Conservation (phyloP, 345 rosid species). For the Conringia planisiliqua region DNA sequence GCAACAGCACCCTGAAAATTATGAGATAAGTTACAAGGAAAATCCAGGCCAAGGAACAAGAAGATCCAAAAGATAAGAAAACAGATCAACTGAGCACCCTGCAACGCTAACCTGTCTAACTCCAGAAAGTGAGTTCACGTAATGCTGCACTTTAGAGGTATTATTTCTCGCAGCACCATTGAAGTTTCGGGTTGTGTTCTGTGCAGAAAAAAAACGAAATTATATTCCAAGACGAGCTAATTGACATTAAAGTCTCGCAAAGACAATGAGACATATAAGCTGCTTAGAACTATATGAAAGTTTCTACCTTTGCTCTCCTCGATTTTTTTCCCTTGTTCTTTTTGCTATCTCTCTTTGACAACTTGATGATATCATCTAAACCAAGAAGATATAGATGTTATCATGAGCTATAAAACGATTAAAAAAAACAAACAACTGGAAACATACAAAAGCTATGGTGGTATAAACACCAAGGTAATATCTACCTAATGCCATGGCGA, state of each 20-base stretch:
- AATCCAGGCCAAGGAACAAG: neutral
- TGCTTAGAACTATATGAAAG: neutral
- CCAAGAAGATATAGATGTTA: neutral
- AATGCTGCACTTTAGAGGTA: conserved; percentile 41
- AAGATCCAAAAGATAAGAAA: neutral
- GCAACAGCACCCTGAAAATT: conserved; percentile 61
- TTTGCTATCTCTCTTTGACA: conserved; percentile 52
- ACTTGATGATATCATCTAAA: conserved; percentile 73
- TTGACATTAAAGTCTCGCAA: neutral
- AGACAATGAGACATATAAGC: neutral
- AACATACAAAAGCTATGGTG: neutral
- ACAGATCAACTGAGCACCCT: neutral
- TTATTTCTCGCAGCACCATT: conserved; percentile 46
- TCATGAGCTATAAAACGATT: neutral
- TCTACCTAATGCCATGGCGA: conserved; percentile 90
- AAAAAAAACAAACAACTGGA: neutral
- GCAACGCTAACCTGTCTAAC: conserved; percentile 59
- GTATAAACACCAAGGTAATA: neutral
- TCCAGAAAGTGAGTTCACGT: conserved; percentile 56
- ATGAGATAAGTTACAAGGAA: neutral
- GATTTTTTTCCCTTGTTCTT: conserved; percentile 37
- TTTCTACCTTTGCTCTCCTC: conserved; percentile 48
- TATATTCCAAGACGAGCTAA: neutral
- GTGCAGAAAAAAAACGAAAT: neutral
- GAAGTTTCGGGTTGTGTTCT: conserved; percentile 55